These are phyloP conservation scores for Geranomyces variabilis DNA, from an alignment of 192 early-diverging fungal species.

Conservation along the genomic window DNA sequence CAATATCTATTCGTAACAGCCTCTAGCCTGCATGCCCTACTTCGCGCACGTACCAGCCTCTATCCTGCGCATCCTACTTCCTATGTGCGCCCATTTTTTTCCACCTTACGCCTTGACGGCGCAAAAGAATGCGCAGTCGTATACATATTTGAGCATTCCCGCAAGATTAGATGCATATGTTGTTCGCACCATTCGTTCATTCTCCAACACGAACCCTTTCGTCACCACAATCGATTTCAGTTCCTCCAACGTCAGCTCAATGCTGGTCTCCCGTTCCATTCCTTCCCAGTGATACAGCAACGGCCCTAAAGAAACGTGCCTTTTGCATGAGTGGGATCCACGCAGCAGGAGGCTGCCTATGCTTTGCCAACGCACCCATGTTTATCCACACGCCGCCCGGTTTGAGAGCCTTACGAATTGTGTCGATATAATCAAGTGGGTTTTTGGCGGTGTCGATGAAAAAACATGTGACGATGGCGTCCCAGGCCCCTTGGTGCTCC, in stretches of 20 bases:
- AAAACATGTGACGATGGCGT: conserved; percentile 91
- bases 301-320: conserved; percentile 53
- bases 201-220: conserved; percentile 71
- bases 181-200: conserved; percentile 61
- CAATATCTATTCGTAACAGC: too few relatives aligned
- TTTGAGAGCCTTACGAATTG: conserved; percentile 77
- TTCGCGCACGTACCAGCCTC: too few relatives aligned
- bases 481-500: conserved; percentile 61
- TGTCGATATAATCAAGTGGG: conserved; percentile 83
- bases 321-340: not conserved
- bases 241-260: conserved; percentile 88
- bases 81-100: too few relatives aligned
- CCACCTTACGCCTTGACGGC: conserved; percentile 6
- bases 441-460: conserved; percentile 98
- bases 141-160: conserved; percentile 81
- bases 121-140: conserved; percentile 70
- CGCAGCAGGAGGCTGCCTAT: too few relatives aligned
- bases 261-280: conserved; percentile 72
- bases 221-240: conserved; percentile 54
- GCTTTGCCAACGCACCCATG: conserved; percentile 21
- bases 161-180: conserved; percentile 77
- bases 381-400: conserved; percentile 56
- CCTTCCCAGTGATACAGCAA: conserved; percentile 95
- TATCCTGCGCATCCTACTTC: too few relatives aligned
- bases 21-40: too few relatives aligned